Conservation (phyloP, 2,329 filamentous ascomycete species). For the Ceratocystiopsis sp. region DNA sequence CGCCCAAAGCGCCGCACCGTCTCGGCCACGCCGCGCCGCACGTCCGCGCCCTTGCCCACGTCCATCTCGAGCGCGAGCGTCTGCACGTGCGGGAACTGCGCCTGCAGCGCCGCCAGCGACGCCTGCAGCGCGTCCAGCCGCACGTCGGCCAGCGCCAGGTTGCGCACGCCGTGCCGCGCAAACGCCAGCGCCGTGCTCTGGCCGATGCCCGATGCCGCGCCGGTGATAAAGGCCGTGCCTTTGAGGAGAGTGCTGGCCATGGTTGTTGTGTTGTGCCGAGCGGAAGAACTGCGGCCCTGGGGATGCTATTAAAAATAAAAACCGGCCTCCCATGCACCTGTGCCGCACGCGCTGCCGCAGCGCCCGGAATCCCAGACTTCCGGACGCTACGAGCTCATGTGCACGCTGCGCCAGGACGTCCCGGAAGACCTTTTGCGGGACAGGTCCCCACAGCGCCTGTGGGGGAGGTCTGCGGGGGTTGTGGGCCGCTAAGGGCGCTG, state of each 20-base stretch:
- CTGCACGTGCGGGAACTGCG: constrained; percentile 21
- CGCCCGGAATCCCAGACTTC: too few relatives aligned
- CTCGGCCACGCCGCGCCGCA: constrained; percentile 25
- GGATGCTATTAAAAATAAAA: not conserved
- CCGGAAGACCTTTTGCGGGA: too few relatives aligned
- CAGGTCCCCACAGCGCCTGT: too few relatives aligned
- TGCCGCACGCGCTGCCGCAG: too few relatives aligned
- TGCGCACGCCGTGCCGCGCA: constrained; percentile 27
- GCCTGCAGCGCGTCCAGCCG: constrained; percentile 17
- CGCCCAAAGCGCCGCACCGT: constrained; percentile 29
- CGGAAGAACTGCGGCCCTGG: too few relatives aligned
- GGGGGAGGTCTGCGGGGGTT: too few relatives aligned
- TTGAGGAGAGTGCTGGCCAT: constrained; percentile 3
- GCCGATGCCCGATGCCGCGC: constrained; percentile 25
- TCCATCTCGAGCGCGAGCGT: constrained; percentile 22
- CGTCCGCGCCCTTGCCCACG: constrained; percentile 24
- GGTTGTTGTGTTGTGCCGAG: not conserved
- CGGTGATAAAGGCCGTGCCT: constrained; percentile 9
- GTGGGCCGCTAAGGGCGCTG: too few relatives aligned
- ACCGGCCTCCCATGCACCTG: too few relatives aligned
- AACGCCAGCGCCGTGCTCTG: constrained; percentile 27
- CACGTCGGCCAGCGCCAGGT: constrained; percentile 29
- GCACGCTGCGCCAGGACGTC: too few relatives aligned
- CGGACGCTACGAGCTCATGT: too few relatives aligned
- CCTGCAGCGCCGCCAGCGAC: constrained; percentile 18